Evolutionary conservation across 768 basidiomycete species (phyloP), one percentile per base, ranked within the genome.

Genomic region (Tylopilus balloui): DNA sequence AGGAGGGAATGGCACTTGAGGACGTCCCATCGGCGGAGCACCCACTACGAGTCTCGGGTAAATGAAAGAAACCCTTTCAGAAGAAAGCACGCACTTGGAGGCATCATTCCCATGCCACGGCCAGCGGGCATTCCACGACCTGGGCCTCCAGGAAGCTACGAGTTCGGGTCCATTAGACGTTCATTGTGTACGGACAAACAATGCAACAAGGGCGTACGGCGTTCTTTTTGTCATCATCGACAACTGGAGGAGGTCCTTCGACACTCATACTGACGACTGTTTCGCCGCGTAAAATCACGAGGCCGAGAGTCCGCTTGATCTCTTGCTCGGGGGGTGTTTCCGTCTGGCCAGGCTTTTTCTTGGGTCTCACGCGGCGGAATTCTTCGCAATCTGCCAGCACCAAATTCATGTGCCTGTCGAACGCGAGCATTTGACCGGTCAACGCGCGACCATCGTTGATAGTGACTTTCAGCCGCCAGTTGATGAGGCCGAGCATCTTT

Each of bases 371-470:
- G 56, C 88, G 83, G 61, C 96, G 75, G 67, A 98, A 99, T 71
- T 99, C 96, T 70, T 99, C 96, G 65, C 94, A 97, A 60, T 98
- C 96, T 14, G 95, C 93, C 47, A 99, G 74, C 38, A 99, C 96
- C 59, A 99, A 78, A 73, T 99, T 99, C 96, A 98, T 99, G 72
- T 99, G 96, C 64, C 90, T 86, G 75, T 99, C 96, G 68, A 97
- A 99, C 45, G 96, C 96, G 68, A 99, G 87, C 91, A 98, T 96
- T 74, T 98, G 96, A 35, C 96, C 96, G 39, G 90, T 92, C 61
- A 98, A 75, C 48, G 88, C 81, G 69, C 96, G 89, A 52, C 93
- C 93, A 71, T 99, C 96, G 84, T 86, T 96, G 71, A 98, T 85
- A 51, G 93, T 96, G 51, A 98, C 85, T 73, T 89, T 94, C 58